Conservation (phyloP, 352 stramenopile species). For the Globisporangium spiculum region DNA sequence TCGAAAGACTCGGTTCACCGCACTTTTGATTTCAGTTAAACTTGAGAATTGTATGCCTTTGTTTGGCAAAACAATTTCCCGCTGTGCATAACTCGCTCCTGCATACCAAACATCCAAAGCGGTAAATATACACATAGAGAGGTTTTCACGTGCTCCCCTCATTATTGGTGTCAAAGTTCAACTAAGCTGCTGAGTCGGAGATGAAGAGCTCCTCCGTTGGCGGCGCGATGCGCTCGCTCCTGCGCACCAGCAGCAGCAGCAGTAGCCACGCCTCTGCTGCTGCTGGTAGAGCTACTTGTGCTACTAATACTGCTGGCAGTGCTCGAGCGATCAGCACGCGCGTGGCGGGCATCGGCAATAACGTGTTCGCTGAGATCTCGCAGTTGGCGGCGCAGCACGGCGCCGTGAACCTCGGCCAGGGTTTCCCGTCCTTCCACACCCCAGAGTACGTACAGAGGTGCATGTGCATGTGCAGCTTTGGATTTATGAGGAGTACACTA, state of each 20-base stretch:
- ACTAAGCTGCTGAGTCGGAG: not conserved
- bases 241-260: not conserved
- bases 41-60: not conserved
- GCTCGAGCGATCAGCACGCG: conserved; percentile 55
- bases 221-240: conserved; percentile 1
- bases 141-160: not conserved
- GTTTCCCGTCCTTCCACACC: conserved; percentile 95
- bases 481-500: not conserved
- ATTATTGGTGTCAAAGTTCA: conserved; percentile 10
- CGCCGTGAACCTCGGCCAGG: conserved; percentile 95
- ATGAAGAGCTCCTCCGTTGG: conserved; percentile 7
- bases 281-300: not conserved
- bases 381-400: conserved; percentile 74
- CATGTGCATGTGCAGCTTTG: not conserved
- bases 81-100: not conserved
- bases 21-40: not conserved
- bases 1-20: not conserved
- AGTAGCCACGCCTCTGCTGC: not conserved
- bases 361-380: conserved; percentile 88
- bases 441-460: conserved; percentile 36
- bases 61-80: not conserved
- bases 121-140: not conserved
- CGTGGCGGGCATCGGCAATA: conserved; percentile 61
- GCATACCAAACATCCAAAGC: not conserved
- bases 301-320: not conserved